Evolutionary conservation across 768 basidiomycete species (phyloP).

Genomic region (Suillus hirtellus): DNA sequence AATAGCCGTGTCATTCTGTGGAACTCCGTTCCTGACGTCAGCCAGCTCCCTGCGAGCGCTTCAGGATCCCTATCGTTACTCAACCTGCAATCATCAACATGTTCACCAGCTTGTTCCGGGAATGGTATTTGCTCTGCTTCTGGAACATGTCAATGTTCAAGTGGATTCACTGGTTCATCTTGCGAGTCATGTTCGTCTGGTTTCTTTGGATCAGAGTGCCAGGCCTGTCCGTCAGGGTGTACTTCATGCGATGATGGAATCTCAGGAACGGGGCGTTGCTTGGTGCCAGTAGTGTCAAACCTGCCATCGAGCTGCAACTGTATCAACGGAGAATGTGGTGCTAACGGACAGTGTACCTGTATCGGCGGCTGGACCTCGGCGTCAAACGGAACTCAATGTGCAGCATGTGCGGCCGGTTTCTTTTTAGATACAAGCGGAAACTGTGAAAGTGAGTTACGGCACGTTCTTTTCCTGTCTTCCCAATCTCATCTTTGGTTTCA

Average conservation of each 20-base stretch:
- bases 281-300: conserved; percentile 48
- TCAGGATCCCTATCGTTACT: conserved; percentile 58
- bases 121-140: conserved; percentile 69
- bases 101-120: conserved; percentile 74
- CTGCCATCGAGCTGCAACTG: conserved; percentile 76
- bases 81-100: conserved; percentile 71
- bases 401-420: conserved; percentile 73
- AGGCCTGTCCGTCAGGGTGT: conserved; percentile 70
- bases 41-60: conserved; percentile 58
- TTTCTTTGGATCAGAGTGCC: conserved; percentile 75
- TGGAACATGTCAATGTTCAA: conserved; percentile 69
- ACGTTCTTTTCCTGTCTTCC: not conserved
- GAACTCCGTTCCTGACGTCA: conserved; percentile 75
- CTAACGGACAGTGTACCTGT: conserved; percentile 72
- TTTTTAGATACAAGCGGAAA: conserved; percentile 70
- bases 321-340: conserved; percentile 72
- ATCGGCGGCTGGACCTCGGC: conserved; percentile 74
- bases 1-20: conserved; percentile 68
- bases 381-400: conserved; percentile 74
- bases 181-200: conserved; percentile 79
- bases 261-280: conserved; percentile 73
- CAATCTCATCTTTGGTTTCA: conserved; percentile 23
- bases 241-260: conserved; percentile 76
- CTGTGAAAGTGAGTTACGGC: conserved; percentile 58
- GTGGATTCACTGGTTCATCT: conserved; percentile 74